Evolutionary conservation across 208 protist species (phyloP), one percentile per base, ranked within the genome.

Genomic region (Trypanosoma boissoni): DNA sequence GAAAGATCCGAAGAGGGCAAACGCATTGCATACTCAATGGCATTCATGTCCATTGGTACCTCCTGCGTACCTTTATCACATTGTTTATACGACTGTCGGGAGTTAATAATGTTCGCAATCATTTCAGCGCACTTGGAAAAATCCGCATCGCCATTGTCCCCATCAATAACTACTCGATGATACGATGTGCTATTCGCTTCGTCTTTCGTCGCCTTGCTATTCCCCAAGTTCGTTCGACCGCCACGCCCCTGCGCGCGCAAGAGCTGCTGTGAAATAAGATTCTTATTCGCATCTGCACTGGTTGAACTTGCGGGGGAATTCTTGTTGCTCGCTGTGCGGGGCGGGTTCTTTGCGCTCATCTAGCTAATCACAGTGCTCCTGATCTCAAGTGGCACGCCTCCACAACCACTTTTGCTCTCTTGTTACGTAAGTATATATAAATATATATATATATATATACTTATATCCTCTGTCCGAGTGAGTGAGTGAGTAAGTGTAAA

Each of bases 91-190:
- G 55, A 39, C 58, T 87, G 78, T 9, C 88, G 71, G 8, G 80
- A 34, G 9, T 49, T 59, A 26, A 95, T 78, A n/a, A 87, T 63
- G 31, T 68, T 72, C 2, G 84, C 78, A 23, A 95, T 88, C 21
- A 88, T 61, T 27, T 78, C 82, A 0, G 76, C 88, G 51, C 78
- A 91, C 58, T 78, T 89, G 32, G 76, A 21, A 65, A 88, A 95
- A 64, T 95, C 83, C 53, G 73, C 58, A 55, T 88, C 83, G 24
- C 80, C 79, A 52, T 85, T 80, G 27, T 88, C 88, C 10, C 83
- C 88, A 46, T 92, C 83, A 54, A 91, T 83, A 43, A 76, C 68
- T 42, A 95, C 79, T 46, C 83, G 76, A 41, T 83, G 70, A 48
- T 88, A 92, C 0, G 27, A 32, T 27, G 69, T 81, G 16, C 18